Evolutionary conservation across 192 early-diverging fungal genomes (phyloP), one percentile per base, ranked within the genome.

Genomic region (Coemansia sp.): DNA sequence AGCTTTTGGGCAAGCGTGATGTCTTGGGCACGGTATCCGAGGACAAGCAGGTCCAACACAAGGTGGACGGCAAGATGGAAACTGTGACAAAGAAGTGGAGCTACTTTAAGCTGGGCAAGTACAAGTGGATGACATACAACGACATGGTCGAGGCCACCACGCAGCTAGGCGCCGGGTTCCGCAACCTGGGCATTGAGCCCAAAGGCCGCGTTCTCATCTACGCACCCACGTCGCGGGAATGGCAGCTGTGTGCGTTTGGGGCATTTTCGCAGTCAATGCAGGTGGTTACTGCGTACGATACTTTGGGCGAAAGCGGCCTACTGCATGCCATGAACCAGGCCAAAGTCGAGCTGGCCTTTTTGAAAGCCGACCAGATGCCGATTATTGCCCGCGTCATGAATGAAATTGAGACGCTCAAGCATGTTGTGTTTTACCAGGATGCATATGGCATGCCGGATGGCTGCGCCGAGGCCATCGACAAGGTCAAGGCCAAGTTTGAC

Each of bases 251-350:
- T 38, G 65, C 66, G 14, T 53, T 65, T 42, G 47, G 55, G 6
- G 62, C 63, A 21, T 73, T 73, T 48, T 74, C 86, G 15, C 90
- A 93, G 70, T 68, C 61, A 21, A 80, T 90, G 58, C 85, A 84
- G 54, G 86, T 94, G 62, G 86, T 88, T 47, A 96, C 93, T 30
- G 89, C 91, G 14, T 89, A 88, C 71, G 87, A 88, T 57, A 93
- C 92, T 13, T 82, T 96, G 23, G 93, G 91, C 19, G 87, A 89
- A 55, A 87, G 89, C 39, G 91, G 92, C 54, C 83, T 95, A 18
- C 46, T 83, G 38, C 93, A 89, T 63, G 92, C 94, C 0, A 89
- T 98, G 78, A 89, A 93, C 62, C 88, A 96, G 71, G 81, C 90
- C 49, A 88, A 89, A 68, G 86, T 88, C 31, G 71, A 79, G 7